Evolutionary conservation across 805 yeast genomes (phyloP).

Genomic region (Hanseniaspora singularis): DNA sequence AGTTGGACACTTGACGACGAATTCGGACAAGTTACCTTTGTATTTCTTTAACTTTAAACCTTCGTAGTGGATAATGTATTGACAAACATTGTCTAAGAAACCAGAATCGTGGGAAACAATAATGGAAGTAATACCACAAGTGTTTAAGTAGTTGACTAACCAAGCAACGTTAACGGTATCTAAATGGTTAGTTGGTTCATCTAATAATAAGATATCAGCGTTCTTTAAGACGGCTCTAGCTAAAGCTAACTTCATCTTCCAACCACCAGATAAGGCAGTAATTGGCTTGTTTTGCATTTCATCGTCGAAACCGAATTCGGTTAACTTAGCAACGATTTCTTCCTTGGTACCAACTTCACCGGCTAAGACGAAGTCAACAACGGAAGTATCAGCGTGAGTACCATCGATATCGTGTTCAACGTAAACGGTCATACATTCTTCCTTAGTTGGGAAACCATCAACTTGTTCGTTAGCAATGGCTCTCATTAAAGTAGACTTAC

Average conservation of each 20-base stretch:
- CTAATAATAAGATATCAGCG: conserved; percentile 94
- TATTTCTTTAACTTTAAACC: conserved; percentile 99
- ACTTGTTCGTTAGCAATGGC: conserved; percentile 97
- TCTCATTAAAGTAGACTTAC: conserved; percentile 97
- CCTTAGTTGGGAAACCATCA: conserved; percentile 99
- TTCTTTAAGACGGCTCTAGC: conserved; percentile 98
- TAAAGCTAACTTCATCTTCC: conserved; percentile 99
- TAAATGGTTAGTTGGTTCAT: conserved; percentile 99
- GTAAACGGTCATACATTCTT: conserved; percentile 96
- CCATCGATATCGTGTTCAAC: conserved; percentile 99
- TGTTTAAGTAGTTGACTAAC: conserved; percentile 97
- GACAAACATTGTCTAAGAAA: conserved; percentile 93
- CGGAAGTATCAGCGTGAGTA: conserved; percentile 91
- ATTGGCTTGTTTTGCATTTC: conserved; percentile 92
- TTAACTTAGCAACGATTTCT: conserved; percentile 59
- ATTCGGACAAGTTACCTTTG: conserved; percentile 99
- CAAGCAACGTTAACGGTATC: conserved; percentile 99
- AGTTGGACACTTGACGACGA: conserved; percentile 96
- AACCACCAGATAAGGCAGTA: conserved; percentile 97
- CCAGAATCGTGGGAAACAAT: conserved; percentile 99
- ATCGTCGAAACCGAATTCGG: conserved; percentile 84
- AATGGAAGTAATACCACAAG: conserved; percentile 97
- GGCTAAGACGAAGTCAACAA: conserved; percentile 71
- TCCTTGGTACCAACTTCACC: conserved; percentile 70
- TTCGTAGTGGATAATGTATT: conserved; percentile 99